Evolutionary conservation across 1,139 yeast genomes (phyloP).

Genomic region (Pneumocystis jirovecii): DNA sequence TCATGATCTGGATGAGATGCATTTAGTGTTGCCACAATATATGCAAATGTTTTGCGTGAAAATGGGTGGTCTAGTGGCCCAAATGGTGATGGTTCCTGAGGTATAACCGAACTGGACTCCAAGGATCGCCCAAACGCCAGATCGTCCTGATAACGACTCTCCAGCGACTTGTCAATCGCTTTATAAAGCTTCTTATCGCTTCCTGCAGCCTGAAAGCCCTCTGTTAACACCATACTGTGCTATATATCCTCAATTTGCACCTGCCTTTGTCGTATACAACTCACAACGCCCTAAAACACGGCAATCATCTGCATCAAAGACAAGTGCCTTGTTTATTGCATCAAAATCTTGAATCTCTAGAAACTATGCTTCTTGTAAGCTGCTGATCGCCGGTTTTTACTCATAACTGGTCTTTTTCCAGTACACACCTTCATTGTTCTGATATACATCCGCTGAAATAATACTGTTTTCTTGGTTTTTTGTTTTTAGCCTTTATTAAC

Average conservation of each 20-base stretch:
- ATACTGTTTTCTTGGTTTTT: no score
- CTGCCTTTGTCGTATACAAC: conserved; percentile 65
- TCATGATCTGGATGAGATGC: conserved; percentile 94
- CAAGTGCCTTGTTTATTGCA: conserved; percentile 69
- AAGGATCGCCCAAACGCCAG: conserved; percentile 7
- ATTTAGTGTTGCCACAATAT: conserved; percentile 75
- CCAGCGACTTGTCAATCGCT: conserved; percentile 64
- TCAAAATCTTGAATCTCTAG: conserved; percentile 86
- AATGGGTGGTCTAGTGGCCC: conserved; percentile 80
- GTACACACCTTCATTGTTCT: no score
- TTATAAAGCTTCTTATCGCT: conserved; percentile 79
- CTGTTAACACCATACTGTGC: background rate
- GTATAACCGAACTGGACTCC: conserved; percentile 10
- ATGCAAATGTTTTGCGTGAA: conserved; percentile 78
- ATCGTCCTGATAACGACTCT: conserved; percentile 7
- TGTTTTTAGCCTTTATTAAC: no score
- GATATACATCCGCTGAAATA: no score
- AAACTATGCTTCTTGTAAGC: conserved; percentile 34
- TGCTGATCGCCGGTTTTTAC: no score
- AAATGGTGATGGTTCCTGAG: conserved; percentile 50
- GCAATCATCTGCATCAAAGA: conserved; percentile 76
- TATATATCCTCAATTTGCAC: background rate
- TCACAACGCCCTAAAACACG: conserved; percentile 89
- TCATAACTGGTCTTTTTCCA: no score
- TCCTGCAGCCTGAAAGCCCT: conserved; percentile 42